Base-by-base conservation (phyloP, 352 stramenopile genomes). In the Vaucheria bursata region DNA sequence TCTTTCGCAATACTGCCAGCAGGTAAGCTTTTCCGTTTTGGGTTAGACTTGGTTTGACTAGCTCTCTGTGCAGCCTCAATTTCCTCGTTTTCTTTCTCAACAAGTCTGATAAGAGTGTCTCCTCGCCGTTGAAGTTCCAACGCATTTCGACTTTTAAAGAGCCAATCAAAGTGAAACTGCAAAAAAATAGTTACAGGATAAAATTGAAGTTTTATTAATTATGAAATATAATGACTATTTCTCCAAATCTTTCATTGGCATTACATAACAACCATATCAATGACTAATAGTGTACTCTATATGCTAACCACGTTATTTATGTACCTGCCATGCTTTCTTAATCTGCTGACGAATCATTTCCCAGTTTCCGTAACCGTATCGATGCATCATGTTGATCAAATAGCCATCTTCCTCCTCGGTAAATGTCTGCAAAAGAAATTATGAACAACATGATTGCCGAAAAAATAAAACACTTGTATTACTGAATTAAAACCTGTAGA, bases 101-200 rank as follows among this genome's bases (percentile, higher is more conserved):
- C 92, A 86, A 97, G 91, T 36, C 90, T 90, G 7, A 97, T 97
- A 34, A 98, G 87, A 8, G 94, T 86, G 81, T 98, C 94, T 8
- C 93, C 94, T 50, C 95, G 93, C 85, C 97, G 97, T 83, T 98
- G 93, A 34, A 99, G 90, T 86, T 99, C 95, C n/a, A 87, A 88
- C 33, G 96, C 94, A 77, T 91, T 98, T 49, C 95, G 88, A 37
- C 92, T 98, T 87, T 99, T 99, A 87, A 99, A 98, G 81, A 98
- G 99, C 95, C 95, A 99, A 85, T 99, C 93, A 76, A 99, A 98
- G 6, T 95, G 91, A 85, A 99, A 99, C 83, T 98, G 94, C 94
- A 93, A 98, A 94, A 93, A 70, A n/a, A n/a, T n/a, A n/a, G n/a
- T n/a, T n/a, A 75, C 34, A 72, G 64, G 71, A n/a, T n/a, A n/a